Evolutionary conservation across 495 filamentous ascomycete genomes (phyloP).

Genomic region (Podospora comata): DNA sequence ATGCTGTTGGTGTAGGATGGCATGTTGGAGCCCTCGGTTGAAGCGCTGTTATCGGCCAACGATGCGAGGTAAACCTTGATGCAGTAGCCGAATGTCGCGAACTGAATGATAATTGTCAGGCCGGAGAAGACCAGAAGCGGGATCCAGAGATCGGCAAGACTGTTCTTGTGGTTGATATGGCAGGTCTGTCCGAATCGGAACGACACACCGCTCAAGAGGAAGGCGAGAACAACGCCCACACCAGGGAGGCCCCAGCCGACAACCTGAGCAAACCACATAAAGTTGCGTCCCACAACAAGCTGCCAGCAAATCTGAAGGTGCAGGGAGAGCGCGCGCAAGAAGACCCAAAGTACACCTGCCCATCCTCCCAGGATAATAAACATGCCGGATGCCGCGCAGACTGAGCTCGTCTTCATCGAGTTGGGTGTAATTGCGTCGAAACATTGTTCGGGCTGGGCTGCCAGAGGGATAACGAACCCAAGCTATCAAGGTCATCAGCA

Average conservation of each 20-base stretch:
- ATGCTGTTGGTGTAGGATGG: conserved; percentile 78
- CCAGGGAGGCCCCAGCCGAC: conserved; percentile 81
- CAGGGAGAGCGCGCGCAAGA: conserved; percentile 84
- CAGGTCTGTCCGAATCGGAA: conserved; percentile 89
- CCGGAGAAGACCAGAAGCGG: conserved; percentile 78
- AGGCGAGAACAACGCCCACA: conserved; percentile 65
- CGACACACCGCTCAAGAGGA: conserved; percentile 86
- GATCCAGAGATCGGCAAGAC: conserved; percentile 83
- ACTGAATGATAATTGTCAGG: conserved; percentile 76
- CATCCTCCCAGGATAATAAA: conserved; percentile 83
- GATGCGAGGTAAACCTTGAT: conserved; percentile 90
- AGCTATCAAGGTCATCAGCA: conserved; percentile 40
- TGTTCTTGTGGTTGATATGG: conserved; percentile 84
- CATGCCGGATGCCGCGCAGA: conserved; percentile 85
- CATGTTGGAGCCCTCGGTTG: conserved; percentile 66
- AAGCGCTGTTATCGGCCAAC: conserved; percentile 65
- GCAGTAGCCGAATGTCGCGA: conserved; percentile 84
- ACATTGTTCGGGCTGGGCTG: conserved; percentile 75
- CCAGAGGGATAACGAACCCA: conserved; percentile 89
- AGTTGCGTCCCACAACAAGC: conserved; percentile 77
- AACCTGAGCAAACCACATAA: conserved; percentile 82
- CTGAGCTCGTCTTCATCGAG: conserved; percentile 76
- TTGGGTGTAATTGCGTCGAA: conserved; percentile 88
- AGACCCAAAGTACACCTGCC: conserved; percentile 80
- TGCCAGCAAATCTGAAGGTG: conserved; percentile 99